Base-by-base conservation (phyloP, 768 basidiomycete genomes). In the Lactifluus pinguis region DNA sequence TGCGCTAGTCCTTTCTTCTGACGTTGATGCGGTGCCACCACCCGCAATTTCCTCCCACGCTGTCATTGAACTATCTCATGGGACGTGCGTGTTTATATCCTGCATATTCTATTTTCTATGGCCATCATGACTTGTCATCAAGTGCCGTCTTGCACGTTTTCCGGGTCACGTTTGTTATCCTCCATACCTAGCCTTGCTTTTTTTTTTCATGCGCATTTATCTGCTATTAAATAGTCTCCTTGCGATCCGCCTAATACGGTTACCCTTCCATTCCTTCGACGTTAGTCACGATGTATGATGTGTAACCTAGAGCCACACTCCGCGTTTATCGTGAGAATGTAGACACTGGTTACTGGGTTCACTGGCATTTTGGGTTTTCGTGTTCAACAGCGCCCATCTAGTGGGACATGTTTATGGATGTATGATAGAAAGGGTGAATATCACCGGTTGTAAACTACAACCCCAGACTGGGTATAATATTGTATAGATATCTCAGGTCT, bases 261-360 rank as follows among this genome's bases (percentile, higher is more conserved):
- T 58, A 53, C 47, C 45, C 61, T 48, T 58, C 39, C 39, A 25
- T 21, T 14, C 29, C 50, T 38, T 49, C 1, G 76, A 77, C 36
- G 79, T 74, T 64, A 79, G 52, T 61, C 49, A 55, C 29, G 41
- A 54, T 57, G 53, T 57, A 65, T 44, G 64, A 62, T 21, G 53
- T 21, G 56, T 48, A 25, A 38, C 42, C 51, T 32, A 55, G 29
- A 41, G 34, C 56, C 42, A 57, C 30, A 6, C 53, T 49, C 51
- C 45, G 49, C 49, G 49, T 44, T 25, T 52, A 51, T 2, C 67
- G 67, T 30, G 53, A 47, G 29, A 68, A 70, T 49, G 61, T 59
- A 53, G 67, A 65, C 55, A 59, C 59, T 15, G 41, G 41, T 14
- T 25, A 42, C 17, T 6, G 14, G 14, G 41, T 51, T 15, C n/a